Evolutionary conservation across 257 asterid species (phyloP).

Genomic region (Parsonsia alboflavescens): DNA sequence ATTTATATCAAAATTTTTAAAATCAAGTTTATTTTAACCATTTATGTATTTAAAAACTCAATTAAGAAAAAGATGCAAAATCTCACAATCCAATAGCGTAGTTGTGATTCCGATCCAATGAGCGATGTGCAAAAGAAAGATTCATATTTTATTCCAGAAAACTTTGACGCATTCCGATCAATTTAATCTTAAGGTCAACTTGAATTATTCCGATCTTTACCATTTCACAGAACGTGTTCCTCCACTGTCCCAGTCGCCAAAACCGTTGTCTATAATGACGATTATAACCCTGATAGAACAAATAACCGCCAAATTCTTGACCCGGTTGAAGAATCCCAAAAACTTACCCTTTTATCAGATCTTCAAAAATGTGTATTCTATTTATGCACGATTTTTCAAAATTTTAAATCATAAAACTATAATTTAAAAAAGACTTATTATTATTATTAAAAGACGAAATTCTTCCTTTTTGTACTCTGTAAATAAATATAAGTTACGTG

Average conservation of each 20-base stretch:
- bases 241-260: too few relatives aligned
- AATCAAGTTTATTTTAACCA: too few relatives aligned
- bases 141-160: not conserved
- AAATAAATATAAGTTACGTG: not conserved
- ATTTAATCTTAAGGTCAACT: not conserved
- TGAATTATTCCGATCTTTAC: not conserved
- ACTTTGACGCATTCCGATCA: not conserved
- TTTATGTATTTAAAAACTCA: too few relatives aligned
- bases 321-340: conserved; percentile 17
- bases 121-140: not conserved
- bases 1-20: too few relatives aligned
- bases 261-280: too few relatives aligned
- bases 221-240: not conserved
- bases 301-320: conserved; percentile 26
- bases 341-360: not conserved
- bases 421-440: too few relatives aligned
- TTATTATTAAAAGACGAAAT: too few relatives aligned
- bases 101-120: not conserved
- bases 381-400: too few relatives aligned
- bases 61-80: too few relatives aligned
- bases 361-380: too few relatives aligned
- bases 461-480: not conserved
- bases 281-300: conserved; percentile 13
- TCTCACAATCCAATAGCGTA: too few relatives aligned
- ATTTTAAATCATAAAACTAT: too few relatives aligned